Evolutionary conservation across 148 eudicot species (phyloP).

Genomic region (Camellia sinensis): DNA sequence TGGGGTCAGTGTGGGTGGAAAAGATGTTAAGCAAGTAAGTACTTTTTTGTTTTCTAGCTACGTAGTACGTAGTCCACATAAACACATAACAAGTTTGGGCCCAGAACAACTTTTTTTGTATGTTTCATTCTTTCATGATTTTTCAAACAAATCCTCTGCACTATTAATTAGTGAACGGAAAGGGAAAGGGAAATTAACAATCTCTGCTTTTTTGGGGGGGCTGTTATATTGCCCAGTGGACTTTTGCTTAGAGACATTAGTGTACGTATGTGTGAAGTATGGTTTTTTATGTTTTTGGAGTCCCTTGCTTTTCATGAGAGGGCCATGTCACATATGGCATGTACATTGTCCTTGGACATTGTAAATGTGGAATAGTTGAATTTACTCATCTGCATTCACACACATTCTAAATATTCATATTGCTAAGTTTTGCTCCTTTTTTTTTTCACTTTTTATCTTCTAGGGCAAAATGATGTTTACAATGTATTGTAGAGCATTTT

Average conservation of each 20-base stretch:
- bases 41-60: not conserved
- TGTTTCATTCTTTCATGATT: not conserved
- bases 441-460: no score
- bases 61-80: not conserved
- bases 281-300: not conserved
- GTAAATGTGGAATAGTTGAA: not conserved
- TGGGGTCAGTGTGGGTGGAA: conserved; percentile 97
- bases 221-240: not conserved
- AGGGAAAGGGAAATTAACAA: not conserved
- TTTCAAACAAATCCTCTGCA: not conserved
- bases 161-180: not conserved
- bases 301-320: not conserved
- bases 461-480: no score
- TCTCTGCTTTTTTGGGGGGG: conserved; percentile 5
- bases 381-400: not conserved
- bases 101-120: not conserved
- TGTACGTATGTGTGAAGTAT: not conserved
- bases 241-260: not conserved
- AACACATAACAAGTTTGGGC: not conserved
- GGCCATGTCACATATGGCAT: not conserved
- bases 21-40: conserved; percentile 97
- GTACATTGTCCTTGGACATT: no score
- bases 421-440: no score
- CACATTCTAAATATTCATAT: not conserved
- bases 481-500: no score